Evolutionary conservation across 768 basidiomycete genomes (phyloP).

Genomic region (Lentinula guzmanii): DNA sequence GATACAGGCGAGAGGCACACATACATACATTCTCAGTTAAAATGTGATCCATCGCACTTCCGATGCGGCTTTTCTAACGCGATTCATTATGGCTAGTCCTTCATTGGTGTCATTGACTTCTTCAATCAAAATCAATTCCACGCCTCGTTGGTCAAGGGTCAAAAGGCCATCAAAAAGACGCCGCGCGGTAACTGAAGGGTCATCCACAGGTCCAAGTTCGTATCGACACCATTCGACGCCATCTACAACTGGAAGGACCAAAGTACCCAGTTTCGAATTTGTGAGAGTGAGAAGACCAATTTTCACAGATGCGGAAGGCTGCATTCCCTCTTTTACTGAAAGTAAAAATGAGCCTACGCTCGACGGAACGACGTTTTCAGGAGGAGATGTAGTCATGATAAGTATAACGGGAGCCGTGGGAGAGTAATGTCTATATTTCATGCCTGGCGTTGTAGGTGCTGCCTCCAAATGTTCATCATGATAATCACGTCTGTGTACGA

Average conservation of each 20-base stretch:
- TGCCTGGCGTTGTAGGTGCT: constrained; percentile 92
- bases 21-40: constrained; percentile 6
- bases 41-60: constrained; percentile 34
- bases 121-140: constrained; percentile 81
- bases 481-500: constrained; percentile 81
- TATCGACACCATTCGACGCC: constrained; percentile 54
- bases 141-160: constrained; percentile 68
- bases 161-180: constrained; percentile 85
- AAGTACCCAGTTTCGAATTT: constrained; percentile 43
- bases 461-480: constrained; percentile 60
- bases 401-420: constrained; percentile 84
- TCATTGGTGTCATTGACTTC: constrained; percentile 75
- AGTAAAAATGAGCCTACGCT: constrained; percentile 31
- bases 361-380: constrained; percentile 22
- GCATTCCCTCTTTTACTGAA: constrained; percentile 27
- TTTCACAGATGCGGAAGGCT: constrained; percentile 24
- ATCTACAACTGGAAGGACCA: constrained; percentile 18
- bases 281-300: constrained; percentile 67
- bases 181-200: constrained; percentile 68
- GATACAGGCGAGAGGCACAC: neutral
- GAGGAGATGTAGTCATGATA: constrained; percentile 44
- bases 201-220: constrained; percentile 40
- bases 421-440: constrained; percentile 98
- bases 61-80: constrained; percentile 84
- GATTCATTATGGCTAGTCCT: constrained; percentile 93